Conservation (phyloP, 768 basidiomycete species). For the Sistotremastrum suecicum region DNA sequence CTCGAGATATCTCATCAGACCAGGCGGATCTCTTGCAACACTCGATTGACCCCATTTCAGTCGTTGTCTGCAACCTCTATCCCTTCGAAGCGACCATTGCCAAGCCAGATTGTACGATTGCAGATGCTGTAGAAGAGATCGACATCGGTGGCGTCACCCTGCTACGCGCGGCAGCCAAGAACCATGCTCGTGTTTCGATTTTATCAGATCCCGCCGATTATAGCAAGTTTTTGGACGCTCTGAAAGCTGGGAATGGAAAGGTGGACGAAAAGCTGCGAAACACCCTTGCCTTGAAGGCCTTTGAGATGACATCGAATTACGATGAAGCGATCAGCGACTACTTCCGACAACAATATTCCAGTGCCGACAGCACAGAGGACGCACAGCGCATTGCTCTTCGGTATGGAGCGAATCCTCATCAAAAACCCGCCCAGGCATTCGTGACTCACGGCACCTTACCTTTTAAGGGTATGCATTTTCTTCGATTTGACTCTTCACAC, state of each 20-base stretch:
- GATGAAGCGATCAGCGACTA: constrained; percentile 94
- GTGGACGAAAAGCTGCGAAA: constrained; percentile 59
- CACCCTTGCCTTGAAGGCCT: constrained; percentile 88
- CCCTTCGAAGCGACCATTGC: constrained; percentile 90
- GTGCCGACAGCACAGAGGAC: constrained; percentile 51
- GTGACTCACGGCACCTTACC: constrained; percentile 81
- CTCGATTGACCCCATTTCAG: constrained; percentile 80
- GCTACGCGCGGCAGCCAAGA: constrained; percentile 94
- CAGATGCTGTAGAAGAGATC: constrained; percentile 92
- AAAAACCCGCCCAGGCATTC: constrained; percentile 95
- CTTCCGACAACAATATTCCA: constrained; percentile 92
- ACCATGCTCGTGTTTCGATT: constrained; percentile 85
- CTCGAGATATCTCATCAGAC: constrained; percentile 83
- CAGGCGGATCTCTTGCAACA: constrained; percentile 73
- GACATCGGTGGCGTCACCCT: constrained; percentile 98
- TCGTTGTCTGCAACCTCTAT: constrained; percentile 99
- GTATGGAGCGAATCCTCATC: constrained; percentile 97
- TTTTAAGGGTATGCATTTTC: constrained; percentile 59
- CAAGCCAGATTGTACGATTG: constrained; percentile 75
- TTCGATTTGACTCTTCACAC: constrained; percentile 1
- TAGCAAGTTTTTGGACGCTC: constrained; percentile 61
- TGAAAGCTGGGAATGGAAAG: constrained; percentile 58
- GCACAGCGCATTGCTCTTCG: constrained; percentile 79
- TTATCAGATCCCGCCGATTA: constrained; percentile 88
- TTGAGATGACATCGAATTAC: constrained; percentile 90